Percentiles rank a stretch among this genome's conserved stretches.
These are phyloP conservation scores for Lyophyllum decastes DNA, from an alignment of 768 basidiomycete genomes.

Conservation along the genomic window DNA sequence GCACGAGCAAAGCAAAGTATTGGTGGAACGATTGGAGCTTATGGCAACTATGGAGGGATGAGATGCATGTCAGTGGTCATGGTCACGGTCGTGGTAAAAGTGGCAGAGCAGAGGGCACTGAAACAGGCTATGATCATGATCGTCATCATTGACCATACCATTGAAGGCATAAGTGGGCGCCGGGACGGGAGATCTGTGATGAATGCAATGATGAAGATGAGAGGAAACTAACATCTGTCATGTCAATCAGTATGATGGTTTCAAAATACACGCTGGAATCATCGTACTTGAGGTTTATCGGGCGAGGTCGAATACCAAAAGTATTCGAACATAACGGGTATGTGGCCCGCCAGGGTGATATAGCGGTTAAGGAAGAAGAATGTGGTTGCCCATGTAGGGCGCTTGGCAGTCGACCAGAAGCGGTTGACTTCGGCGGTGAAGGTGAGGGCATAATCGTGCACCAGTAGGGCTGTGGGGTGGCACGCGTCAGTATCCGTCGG, in stretches of 20 bases:
- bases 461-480: conserved; percentile 19
- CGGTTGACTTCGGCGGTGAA: conserved; percentile 33
- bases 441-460: conserved; percentile 45
- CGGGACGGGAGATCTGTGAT: not conserved
- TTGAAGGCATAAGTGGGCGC: not conserved
- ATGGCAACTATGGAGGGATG: conserved; percentile 9
- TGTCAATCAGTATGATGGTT: conserved; percentile 1
- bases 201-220: not conserved
- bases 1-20: conserved; percentile 17
- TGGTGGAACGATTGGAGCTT: conserved; percentile 16
- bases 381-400: conserved; percentile 21
- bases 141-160: not conserved
- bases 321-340: conserved; percentile 26
- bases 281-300: conserved; percentile 13
- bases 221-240: conserved; percentile 13
- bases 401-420: conserved; percentile 31
- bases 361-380: conserved; percentile 40
- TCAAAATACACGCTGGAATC: not conserved
- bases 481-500: not conserved
- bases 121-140: not conserved
- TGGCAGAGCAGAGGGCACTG: not conserved
- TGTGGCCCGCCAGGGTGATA: conserved; percentile 28
- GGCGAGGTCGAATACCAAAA: conserved; percentile 22
- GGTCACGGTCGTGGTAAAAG: not conserved
- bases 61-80: conserved; percentile 1